Evolutionary conservation across 371 early-diverging fungal species (phyloP).

Genomic region (Mycotypha africana): DNA sequence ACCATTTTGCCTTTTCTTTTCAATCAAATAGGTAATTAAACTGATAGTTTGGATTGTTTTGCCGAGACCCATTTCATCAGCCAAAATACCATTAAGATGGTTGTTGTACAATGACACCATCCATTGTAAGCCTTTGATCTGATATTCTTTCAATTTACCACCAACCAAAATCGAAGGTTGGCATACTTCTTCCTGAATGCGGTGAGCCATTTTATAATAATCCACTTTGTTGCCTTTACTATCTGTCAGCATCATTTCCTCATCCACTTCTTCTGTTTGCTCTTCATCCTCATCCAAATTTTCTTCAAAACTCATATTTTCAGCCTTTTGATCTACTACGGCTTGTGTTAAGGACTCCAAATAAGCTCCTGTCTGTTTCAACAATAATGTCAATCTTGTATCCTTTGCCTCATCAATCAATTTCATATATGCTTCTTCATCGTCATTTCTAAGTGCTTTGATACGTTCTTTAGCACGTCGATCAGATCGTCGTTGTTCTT

Average conservation of each 20-base stretch:
- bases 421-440: conserved; percentile 93
- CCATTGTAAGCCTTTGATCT: conserved; percentile 98
- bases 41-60: conserved; percentile 99
- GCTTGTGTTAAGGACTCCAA: conserved; percentile 74
- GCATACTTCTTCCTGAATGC: conserved; percentile 70
- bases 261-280: conserved; percentile 58
- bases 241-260: conserved; percentile 36
- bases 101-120: conserved; percentile 97
- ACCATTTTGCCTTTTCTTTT: conserved; percentile 85
- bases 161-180: conserved; percentile 84
- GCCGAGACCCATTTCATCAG: conserved; percentile 98
- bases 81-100: conserved; percentile 94
- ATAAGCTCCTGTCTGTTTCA: conserved; percentile 85
- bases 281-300: conserved; percentile 28
- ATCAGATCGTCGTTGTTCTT: conserved; percentile 82
- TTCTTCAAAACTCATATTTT: conserved; percentile 42
- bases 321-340: conserved; percentile 72
- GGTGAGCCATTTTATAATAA: conserved; percentile 86
- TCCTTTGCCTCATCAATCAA: conserved; percentile 93
- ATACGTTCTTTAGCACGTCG: conserved; percentile 88
- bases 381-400: conserved; percentile 83
- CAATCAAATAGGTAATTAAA: conserved; percentile 90
- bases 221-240: conserved; percentile 58
- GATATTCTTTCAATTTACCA: conserved; percentile 94
- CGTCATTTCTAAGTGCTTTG: conserved; percentile 86